These are phyloP conservation scores for Tremella fuciformis DNA, from an alignment of 768 basidiomycete genomes.

Conservation along the genomic window DNA sequence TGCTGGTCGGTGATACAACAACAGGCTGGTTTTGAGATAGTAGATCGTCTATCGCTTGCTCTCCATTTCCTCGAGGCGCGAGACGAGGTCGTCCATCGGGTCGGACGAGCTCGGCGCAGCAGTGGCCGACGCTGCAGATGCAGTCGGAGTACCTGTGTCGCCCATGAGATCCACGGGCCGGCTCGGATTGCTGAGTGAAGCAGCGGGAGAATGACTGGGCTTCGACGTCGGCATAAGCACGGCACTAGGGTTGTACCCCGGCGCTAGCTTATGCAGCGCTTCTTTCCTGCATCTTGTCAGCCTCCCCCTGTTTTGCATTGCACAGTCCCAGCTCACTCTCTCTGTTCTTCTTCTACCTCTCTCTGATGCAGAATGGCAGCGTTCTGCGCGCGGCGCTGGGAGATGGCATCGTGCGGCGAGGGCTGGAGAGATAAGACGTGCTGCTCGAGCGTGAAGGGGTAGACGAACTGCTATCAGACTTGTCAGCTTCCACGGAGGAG, in stretches of 20 bases:
- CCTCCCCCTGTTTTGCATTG: not conserved
- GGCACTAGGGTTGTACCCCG: slow-evolving; percentile 43
- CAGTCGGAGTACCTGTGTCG: too few relatives aligned
- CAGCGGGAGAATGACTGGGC: not conserved
- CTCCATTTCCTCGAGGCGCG: slow-evolving; percentile 71
- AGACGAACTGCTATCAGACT: slow-evolving; percentile 69
- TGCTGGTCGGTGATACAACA: too few relatives aligned
- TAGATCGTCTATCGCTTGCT: slow-evolving; percentile 11
- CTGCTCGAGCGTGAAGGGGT: slow-evolving; percentile 88
- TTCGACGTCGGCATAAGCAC: slow-evolving; percentile 32
- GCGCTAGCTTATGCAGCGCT: slow-evolving; percentile 43
- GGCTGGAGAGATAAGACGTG: slow-evolving; percentile 76
- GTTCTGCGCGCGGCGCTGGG: slow-evolving; percentile 65
- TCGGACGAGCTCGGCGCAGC: slow-evolving; percentile 47
- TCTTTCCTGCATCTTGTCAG: slow-evolving; percentile 28
- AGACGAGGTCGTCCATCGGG: slow-evolving; percentile 79
- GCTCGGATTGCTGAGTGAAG: slow-evolving; percentile 1
- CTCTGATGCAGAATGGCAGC: slow-evolving; percentile 68
- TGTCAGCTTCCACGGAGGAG: slow-evolving; percentile 5
- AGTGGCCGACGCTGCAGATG: too few relatives aligned
- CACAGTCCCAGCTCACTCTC: slow-evolving; percentile 52
- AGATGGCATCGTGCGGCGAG: slow-evolving; percentile 65
- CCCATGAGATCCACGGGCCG: too few relatives aligned
- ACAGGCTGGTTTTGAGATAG: not conserved
- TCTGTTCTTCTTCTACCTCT: slow-evolving; percentile 71